These are phyloP conservation scores for Crithidia acanthocephali DNA, from an alignment of 208 protist genomes.

Conservation along the genomic window DNA sequence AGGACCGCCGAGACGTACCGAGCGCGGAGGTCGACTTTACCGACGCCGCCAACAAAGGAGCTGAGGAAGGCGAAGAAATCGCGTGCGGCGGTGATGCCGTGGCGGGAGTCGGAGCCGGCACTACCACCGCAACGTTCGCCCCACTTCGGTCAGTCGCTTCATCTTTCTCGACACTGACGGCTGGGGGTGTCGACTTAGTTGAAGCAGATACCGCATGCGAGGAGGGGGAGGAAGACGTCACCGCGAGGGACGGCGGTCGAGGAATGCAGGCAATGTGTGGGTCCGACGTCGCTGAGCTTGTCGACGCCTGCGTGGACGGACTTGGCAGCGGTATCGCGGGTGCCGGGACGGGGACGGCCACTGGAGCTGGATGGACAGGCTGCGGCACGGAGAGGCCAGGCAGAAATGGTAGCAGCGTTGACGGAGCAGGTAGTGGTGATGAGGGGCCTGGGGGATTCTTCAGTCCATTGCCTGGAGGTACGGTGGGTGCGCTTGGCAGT, in stretches of 20 bases:
- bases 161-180: neutral
- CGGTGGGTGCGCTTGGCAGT: neutral
- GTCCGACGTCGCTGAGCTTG: neutral
- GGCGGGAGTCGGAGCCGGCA: no score
- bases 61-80: no score
- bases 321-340: neutral
- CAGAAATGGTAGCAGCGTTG: neutral
- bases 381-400: neutral
- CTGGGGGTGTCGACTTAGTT: no score
- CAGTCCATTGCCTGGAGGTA: no score
- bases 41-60: no score
- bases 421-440: neutral
- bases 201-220: neutral
- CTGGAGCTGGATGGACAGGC: neutral
- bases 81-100: no score
- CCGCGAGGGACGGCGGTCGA: neutral
- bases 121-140: no score
- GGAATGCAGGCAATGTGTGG: conserved; percentile 1
- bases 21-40: no score
- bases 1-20: no score
- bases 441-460: no score
- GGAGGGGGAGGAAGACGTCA: neutral
- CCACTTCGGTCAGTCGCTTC: neutral
- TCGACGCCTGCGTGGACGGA: neutral
- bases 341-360: neutral